Conservation (phyloP, 768 basidiomycete species). For the Tephrocybe sp. region DNA sequence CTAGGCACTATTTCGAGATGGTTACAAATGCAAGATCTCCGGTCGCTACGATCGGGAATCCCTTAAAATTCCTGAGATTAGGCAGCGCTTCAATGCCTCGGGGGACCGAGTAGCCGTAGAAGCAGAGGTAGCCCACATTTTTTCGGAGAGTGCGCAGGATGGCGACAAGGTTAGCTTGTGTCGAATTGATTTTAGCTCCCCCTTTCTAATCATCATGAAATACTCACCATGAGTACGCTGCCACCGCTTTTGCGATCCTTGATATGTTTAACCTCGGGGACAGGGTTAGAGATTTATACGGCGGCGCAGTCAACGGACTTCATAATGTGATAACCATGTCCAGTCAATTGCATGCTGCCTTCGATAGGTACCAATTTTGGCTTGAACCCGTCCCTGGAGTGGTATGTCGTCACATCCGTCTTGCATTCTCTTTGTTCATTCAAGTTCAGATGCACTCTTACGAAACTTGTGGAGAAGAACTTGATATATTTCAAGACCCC, state of each 20-base stretch:
- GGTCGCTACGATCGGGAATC: conserved; percentile 20
- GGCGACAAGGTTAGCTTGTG: conserved; percentile 20
- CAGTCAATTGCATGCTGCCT: conserved; percentile 16
- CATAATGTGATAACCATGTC: conserved; percentile 31
- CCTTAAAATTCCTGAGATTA: conserved; percentile 12
- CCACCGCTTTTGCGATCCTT: conserved; percentile 24
- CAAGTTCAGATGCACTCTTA: too few relatives aligned
- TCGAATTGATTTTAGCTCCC: too few relatives aligned
- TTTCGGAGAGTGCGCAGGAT: conserved; percentile 19
- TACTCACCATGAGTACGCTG: conserved; percentile 15
- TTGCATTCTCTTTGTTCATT: too few relatives aligned
- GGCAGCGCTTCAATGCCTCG: not conserved
- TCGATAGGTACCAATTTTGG: conserved; percentile 29
- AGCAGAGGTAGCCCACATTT: conserved; percentile 23
- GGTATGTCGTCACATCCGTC: too few relatives aligned
- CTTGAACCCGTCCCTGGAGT: conserved; percentile 22
- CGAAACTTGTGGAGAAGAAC: too few relatives aligned
- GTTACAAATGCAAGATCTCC: conserved; percentile 29
- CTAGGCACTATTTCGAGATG: conserved; percentile 31
- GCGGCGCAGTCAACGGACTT: conserved; percentile 25
- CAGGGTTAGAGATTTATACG: conserved; percentile 24
- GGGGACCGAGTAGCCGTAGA: conserved; percentile 12
- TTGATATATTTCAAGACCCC: too few relatives aligned
- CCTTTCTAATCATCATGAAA: not conserved
- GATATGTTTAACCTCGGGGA: conserved; percentile 21